A percentile compares a stretch with the other conserved stretches of the same genome.
Conservation (phyloP, 129 eudicot species). For the Glebionis coronaria region DNA sequence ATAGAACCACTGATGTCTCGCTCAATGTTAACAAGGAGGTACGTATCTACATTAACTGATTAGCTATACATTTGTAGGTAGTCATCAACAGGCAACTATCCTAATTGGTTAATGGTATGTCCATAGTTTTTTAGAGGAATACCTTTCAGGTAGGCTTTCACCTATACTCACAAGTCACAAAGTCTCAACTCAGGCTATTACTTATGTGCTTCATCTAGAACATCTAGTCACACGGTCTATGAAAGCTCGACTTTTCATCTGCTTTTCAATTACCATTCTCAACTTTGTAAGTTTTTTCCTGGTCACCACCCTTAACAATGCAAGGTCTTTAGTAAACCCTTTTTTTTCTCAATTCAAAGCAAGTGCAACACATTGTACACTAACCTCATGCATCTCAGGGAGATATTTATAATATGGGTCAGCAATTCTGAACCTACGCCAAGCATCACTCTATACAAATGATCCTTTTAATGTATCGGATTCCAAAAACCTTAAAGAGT, state of each 20-base stretch:
- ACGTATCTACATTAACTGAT: not conserved
- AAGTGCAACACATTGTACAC: not conserved
- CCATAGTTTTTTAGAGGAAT: not conserved
- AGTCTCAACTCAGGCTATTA: not conserved
- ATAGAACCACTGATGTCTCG: not conserved
- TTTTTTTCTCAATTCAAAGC: not conserved
- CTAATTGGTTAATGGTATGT: not conserved
- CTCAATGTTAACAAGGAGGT: no score
- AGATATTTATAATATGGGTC: not conserved
- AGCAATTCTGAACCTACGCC: not conserved
- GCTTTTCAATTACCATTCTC: no score
- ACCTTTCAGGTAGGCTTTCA: not conserved
- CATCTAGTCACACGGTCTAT: no score
- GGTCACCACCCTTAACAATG: no score
- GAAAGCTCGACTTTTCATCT: no score
- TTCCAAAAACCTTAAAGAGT: not conserved
- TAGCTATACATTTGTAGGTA: not conserved
- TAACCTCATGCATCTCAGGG: not conserved
- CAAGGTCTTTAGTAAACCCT: not conserved
- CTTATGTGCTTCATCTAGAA: not conserved
- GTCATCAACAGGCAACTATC: slow-evolving; percentile 13
- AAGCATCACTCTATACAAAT: not conserved
- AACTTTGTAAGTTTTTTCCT: no score
- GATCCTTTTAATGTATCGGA: not conserved
- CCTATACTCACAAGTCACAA: not conserved